A percentile compares a stretch with the other conserved stretches of the same genome.
These are phyloP conservation scores for Pythium coloratum DNA, from an alignment of 352 stramenopile species.

Conservation along the genomic window DNA sequence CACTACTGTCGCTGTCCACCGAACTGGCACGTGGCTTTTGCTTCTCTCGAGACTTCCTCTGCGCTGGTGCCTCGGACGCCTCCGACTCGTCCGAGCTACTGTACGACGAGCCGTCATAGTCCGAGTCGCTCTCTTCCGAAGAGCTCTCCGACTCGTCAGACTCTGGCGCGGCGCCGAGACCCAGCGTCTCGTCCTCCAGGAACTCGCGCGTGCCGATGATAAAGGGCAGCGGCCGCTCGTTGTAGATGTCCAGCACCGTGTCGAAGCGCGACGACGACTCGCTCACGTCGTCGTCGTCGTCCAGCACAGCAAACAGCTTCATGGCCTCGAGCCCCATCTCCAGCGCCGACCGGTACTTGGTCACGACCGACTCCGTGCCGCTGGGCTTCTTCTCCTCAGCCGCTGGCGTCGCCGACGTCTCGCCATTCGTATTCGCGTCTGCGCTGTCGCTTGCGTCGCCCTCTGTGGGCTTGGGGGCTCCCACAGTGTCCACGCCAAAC, in stretches of 20 bases:
- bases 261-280: slow-evolving; percentile 59
- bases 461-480: slow-evolving; percentile 19
- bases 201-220: slow-evolving; percentile 88
- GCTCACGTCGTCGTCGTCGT: slow-evolving; percentile 56
- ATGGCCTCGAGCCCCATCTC: slow-evolving; percentile 81
- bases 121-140: slow-evolving; percentile 55
- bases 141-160: slow-evolving; percentile 38
- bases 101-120: slow-evolving; percentile 55
- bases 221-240: slow-evolving; percentile 82
- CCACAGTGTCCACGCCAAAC: slow-evolving; percentile 35
- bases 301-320: slow-evolving; percentile 84
- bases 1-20: slow-evolving; percentile 52
- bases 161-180: slow-evolving; percentile 66
- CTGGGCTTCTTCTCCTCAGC: slow-evolving; percentile 25
- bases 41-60: slow-evolving; percentile 19
- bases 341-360: slow-evolving; percentile 70
- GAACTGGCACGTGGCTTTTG: slow-evolving; percentile 39
- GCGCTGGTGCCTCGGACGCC: slow-evolving; percentile 23
- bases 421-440: slow-evolving; percentile 1
- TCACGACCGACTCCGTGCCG: slow-evolving; percentile 56
- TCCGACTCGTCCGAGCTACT: slow-evolving; percentile 68
- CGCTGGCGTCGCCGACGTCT: slow-evolving; percentile 24
- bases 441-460: background rate
- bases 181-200: slow-evolving; percentile 81
- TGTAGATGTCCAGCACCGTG: slow-evolving; percentile 87